phyloP scores from a whole-genome alignment of 371 early-diverging fungal species.

The Lichtheimia ramosa region DNA sequence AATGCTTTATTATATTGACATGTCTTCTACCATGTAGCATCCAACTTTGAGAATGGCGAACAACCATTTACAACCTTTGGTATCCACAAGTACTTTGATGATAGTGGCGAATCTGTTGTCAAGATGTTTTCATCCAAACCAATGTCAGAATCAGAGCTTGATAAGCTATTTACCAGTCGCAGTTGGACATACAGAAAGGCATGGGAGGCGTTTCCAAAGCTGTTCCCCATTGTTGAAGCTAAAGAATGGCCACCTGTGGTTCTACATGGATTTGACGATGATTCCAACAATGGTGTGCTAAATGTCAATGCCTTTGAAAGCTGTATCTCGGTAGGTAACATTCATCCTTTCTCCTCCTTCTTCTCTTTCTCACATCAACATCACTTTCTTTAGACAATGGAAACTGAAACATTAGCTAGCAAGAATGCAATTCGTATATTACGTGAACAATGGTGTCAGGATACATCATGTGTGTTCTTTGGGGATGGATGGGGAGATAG shows the following conservation, averaged over 20 bases:
- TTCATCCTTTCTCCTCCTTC: too few relatives aligned
- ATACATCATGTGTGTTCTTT: constrained; percentile 24
- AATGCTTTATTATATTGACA: not conserved
- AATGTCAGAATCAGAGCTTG: constrained; percentile 40
- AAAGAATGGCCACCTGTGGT: constrained; percentile 22
- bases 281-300: constrained; percentile 44
- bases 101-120: constrained; percentile 52
- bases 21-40: constrained; percentile 12
- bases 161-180: constrained; percentile 42
- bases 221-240: constrained; percentile 36
- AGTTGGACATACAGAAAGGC: constrained; percentile 57
- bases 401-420: constrained; percentile 61
- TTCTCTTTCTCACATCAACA: not conserved
- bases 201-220: constrained; percentile 71
- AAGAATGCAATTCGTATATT: constrained; percentile 57
- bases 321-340: constrained; percentile 52
- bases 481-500: constrained; percentile 44
- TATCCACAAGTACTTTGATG: constrained; percentile 35
- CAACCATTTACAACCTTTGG: constrained; percentile 55
- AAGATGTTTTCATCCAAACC: constrained; percentile 57
- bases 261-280: constrained; percentile 18
- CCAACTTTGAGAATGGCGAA: constrained; percentile 25
- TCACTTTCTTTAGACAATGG: constrained; percentile 62
- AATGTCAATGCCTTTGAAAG: constrained; percentile 64
- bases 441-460: constrained; percentile 46